Base-by-base conservation (phyloP, 2,329 filamentous ascomycete species). In the Scleromitrula shiraiana region DNA sequence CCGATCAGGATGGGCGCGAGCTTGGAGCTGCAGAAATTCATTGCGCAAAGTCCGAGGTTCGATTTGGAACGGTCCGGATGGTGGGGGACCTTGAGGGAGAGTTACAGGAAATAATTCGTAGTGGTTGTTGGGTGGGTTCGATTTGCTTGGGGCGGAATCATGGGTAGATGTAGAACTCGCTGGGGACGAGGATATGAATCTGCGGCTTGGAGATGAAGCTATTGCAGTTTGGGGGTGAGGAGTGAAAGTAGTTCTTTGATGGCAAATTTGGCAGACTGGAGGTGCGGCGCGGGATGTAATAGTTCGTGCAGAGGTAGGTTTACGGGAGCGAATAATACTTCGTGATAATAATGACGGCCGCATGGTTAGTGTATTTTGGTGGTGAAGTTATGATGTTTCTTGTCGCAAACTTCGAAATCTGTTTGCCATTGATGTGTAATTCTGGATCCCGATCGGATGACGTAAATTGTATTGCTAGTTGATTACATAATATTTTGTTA, bases 91-190 rank as follows among this genome's bases (percentile, higher is more conserved):
- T 1, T 66, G 46, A 0, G 89, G 79, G 3, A 96, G 75, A 3
- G 89, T 86, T 26, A 76, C 64, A 1, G 90, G 89, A 73, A 98
- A 98, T 68, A 97, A 80, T 48, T 83, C 79, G 75, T 96, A 97
- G 74, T 91, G 80, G 46, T 83, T 88, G 55, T 68, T 59, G 3
- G 64, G 51, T 7, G 47, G 32, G 5, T 46, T 10, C 15, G 24
- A 20, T 37, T 12, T 35, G 7, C 19, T 22, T 4, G 38, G 19
- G 2, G 45, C 6, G 8, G 20, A 10, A 5, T 12, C 20, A 30
- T 20, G 20, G 6, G 41, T 10, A 5, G 15, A 12, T 4, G 15
- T 20, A 6, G 42, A 6, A 14, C 8, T 29, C 4, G 17, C 7
- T 29, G 26, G 12, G 7, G 33, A 45, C 2, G 24, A 22, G 15